These are phyloP conservation scores for Penstemon barbatus DNA, from an alignment of 257 asterid species.

Conservation along the genomic window DNA sequence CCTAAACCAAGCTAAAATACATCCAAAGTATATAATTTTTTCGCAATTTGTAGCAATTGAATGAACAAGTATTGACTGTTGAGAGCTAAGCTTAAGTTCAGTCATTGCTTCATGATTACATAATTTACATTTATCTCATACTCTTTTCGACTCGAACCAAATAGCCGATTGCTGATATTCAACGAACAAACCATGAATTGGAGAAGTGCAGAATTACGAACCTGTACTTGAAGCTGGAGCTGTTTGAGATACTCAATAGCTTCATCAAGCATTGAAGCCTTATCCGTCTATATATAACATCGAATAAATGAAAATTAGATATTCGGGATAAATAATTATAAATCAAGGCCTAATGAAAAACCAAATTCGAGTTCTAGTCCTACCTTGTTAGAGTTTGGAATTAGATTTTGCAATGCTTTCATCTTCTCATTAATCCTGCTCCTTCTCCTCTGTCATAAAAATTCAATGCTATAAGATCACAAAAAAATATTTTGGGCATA, in stretches of 20 bases:
- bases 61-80: too few species aligned
- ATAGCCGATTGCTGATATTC: background rate
- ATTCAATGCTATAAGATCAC: background rate
- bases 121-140: background rate
- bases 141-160: background rate
- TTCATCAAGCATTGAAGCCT: conserved; percentile 92
- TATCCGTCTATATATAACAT: conserved; percentile 58
- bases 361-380: background rate
- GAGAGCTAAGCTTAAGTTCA: background rate
- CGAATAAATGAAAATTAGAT: conserved; percentile 2
- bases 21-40: too few species aligned
- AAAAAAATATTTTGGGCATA: background rate
- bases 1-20: too few species aligned
- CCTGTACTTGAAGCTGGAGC: conserved; percentile 92
- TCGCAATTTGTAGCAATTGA: too few species aligned
- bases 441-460: conserved; percentile 61
- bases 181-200: background rate
- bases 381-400: conserved; percentile 86
- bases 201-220: conserved; percentile 6
- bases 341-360: background rate
- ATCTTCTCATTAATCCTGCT: conserved; percentile 83
- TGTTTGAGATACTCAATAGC: conserved; percentile 85
- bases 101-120: background rate
- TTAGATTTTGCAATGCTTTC: conserved; percentile 79
- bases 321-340: background rate